Evolutionary conservation across 768 basidiomycete genomes (phyloP), one percentile per base, ranked within the genome.

Genomic region (Obba rivulosa): DNA sequence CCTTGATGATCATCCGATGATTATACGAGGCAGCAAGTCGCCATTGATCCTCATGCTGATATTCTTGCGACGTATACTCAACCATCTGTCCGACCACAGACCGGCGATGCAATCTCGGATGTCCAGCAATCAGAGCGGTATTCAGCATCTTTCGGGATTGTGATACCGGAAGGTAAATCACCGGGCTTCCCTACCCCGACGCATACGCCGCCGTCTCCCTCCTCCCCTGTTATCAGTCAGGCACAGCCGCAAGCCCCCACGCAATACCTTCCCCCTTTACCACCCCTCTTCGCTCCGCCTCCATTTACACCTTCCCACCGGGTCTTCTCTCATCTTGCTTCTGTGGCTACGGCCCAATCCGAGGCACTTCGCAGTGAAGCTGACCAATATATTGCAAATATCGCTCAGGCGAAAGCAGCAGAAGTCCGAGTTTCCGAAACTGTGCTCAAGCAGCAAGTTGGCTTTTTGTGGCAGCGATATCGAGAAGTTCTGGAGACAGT

Each of bases 271-370:
- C 74, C 79, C 34, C 64, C 72, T 48, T 55, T 85, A 53, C 74
- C 75, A 34, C 74, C 83, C 4, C 66, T 90, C 34, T 85, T 88
- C 61, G 79, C 81, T 22, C 87, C 87, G 16, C 79, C 83, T 18
- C 87, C 88, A 16, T 90, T 86, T 64, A 78, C 83, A 0, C 83
- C 88, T 7, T 79, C 83, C 16, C 85, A 91, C 56, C 79, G 80
- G 7, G 77, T 81, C 36, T 91, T 90, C 59, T 52, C 70, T 37
- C 80, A 86, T 61, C 70, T 91, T 25, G 73, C 82, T 14, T 69
- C 74, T 20, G 58, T 81, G 42, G 87, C 88, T 13, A 61, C 67
- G 21, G 63, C 72, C 28, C 68, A 76, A 56, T 86, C 85, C 0
- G 68, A 79, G 35, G 69, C 66, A 44, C 62, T 80, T 43, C 77